Conservation (phyloP, 768 basidiomycete species). For the Leccinum imitatum region DNA sequence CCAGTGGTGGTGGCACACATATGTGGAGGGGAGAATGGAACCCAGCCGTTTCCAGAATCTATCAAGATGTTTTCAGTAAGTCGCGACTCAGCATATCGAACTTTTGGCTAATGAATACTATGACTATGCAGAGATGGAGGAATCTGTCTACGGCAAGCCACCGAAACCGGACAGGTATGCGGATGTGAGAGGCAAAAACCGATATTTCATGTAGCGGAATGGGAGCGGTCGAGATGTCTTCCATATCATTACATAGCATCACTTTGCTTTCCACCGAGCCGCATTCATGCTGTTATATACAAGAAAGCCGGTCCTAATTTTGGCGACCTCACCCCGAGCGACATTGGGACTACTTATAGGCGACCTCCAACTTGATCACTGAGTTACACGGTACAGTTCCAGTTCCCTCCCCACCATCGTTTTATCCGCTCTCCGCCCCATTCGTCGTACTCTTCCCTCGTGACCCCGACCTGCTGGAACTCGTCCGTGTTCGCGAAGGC, state of each 20-base stretch:
- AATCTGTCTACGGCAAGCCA: slow-evolving; percentile 27
- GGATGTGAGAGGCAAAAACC: slow-evolving; percentile 29
- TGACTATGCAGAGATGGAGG: slow-evolving; percentile 18
- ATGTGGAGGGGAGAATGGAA: slow-evolving; percentile 87
- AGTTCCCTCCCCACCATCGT: slow-evolving; percentile 92
- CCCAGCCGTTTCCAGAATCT: slow-evolving; percentile 60
- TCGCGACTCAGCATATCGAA: slow-evolving; percentile 12
- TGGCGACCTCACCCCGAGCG: no score
- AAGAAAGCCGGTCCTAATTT: no score
- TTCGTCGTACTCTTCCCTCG: slow-evolving; percentile 84
- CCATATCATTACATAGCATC: background rate
- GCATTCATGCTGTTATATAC: background rate
- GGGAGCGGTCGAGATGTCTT: background rate
- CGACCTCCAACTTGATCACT: background rate
- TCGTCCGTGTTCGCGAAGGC: slow-evolving; percentile 59
- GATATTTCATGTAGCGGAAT: slow-evolving; percentile 24
- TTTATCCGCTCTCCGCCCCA: slow-evolving; percentile 84
- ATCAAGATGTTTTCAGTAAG: slow-evolving; percentile 67
- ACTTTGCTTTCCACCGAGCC: background rate
- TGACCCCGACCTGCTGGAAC: slow-evolving; percentile 58
- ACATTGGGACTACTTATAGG: no score
- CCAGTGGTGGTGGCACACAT: slow-evolving; percentile 67
- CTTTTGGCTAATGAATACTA: background rate
- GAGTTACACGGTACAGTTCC: slow-evolving; percentile 45
- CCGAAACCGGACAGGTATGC: slow-evolving; percentile 34